A percentile compares a stretch with the other conserved stretches of the same genome.
phyloP scores from a whole-genome alignment of 306 rosid genomes.

The Astragalus membranaceus region DNA sequence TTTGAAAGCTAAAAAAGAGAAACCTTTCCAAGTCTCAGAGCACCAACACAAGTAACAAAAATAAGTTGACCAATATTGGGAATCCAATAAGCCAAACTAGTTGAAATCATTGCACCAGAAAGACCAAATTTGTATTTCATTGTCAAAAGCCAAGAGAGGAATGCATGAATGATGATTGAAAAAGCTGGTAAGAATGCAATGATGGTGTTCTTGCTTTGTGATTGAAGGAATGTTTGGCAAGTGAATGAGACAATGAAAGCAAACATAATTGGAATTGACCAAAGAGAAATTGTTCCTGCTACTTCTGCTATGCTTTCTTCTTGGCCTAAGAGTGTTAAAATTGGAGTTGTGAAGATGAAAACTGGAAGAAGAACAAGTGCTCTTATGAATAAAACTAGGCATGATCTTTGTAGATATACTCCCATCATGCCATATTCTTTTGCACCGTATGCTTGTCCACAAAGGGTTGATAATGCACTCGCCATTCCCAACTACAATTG shows the following conservation, averaged over 20 bases:
- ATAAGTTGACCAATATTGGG: slow-evolving; percentile 42
- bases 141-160: slow-evolving; percentile 42
- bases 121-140: slow-evolving; percentile 29
- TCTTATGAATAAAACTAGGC: slow-evolving; percentile 25
- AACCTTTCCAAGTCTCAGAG: slow-evolving; percentile 42
- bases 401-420: slow-evolving; percentile 53
- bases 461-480: slow-evolving; percentile 47
- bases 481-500: slow-evolving; percentile 47
- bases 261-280: slow-evolving; percentile 33
- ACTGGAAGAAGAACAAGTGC: slow-evolving; percentile 30
- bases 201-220: slow-evolving; percentile 47
- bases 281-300: slow-evolving; percentile 35
- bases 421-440: slow-evolving; percentile 51
- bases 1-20: slow-evolving; percentile 37
- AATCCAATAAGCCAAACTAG: slow-evolving; percentile 35
- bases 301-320: slow-evolving; percentile 26
- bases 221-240: slow-evolving; percentile 44
- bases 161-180: slow-evolving; percentile 24
- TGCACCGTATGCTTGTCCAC: slow-evolving; percentile 64
- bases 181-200: slow-evolving; percentile 38
- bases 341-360: slow-evolving; percentile 38
- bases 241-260: slow-evolving; percentile 36
- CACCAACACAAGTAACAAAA: slow-evolving; percentile 47
- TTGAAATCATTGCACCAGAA: slow-evolving; percentile 45
- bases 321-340: slow-evolving; percentile 35